Evolutionary conservation across 108 stramenopile species (phyloP).

Genomic region (Nitzschia sp.): DNA sequence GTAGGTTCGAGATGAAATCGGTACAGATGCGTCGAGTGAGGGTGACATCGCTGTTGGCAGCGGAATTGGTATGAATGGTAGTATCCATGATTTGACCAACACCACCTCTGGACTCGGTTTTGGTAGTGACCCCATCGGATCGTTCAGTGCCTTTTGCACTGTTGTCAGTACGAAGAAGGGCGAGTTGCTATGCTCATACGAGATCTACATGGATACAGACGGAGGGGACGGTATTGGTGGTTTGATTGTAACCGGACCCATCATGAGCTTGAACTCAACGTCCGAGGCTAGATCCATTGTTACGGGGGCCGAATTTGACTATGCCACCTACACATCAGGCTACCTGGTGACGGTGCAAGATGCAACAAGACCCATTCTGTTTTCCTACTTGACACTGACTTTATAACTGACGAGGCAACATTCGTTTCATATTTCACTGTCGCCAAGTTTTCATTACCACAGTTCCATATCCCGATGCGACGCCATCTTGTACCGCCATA

Average conservation of each 20-base stretch:
- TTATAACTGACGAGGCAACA: neutral
- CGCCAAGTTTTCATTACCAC: neutral
- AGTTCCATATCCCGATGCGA: neutral
- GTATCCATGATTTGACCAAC: slow-evolving; percentile 1
- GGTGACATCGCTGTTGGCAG: slow-evolving; percentile 2
- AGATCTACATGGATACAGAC: slow-evolving; percentile 16
- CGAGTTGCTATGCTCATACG: slow-evolving; percentile 30
- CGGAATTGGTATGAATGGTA: slow-evolving; percentile 9
- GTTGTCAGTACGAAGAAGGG: slow-evolving; percentile 9
- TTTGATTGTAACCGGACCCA: slow-evolving; percentile 25
- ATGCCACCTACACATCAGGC: slow-evolving; percentile 14
- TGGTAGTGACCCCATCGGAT: slow-evolving; percentile 17
- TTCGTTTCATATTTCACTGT: neutral
- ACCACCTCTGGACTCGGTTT: neutral
- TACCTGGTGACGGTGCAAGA: slow-evolving; percentile 30
- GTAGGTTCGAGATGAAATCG: slow-evolving; percentile 21
- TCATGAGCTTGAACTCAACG: neutral
- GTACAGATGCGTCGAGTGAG: slow-evolving; percentile 11
- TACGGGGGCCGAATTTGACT: slow-evolving; percentile 36
- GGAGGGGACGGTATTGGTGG: slow-evolving; percentile 15
- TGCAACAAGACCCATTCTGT: slow-evolving; percentile 26
- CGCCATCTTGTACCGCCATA: too few relatives aligned
- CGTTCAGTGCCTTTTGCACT: slow-evolving; percentile 27
- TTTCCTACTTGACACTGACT: slow-evolving; percentile 21
- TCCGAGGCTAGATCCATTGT: slow-evolving; percentile 14